These are phyloP conservation scores for Alternaria atra DNA, from an alignment of 2,329 filamentous ascomycete species.

Conservation along the genomic window DNA sequence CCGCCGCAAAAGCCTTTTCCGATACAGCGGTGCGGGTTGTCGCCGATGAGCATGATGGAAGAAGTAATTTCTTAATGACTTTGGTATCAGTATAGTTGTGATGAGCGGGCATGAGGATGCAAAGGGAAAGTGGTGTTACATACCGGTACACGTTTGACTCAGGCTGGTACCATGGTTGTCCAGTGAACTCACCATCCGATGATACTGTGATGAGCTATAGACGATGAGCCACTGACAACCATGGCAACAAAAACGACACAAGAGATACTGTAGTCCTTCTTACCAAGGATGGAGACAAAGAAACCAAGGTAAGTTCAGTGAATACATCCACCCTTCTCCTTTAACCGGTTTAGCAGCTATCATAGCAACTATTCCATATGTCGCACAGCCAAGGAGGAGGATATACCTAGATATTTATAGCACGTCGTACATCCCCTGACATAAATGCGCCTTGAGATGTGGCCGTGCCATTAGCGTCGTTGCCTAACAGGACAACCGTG, in stretches of 20 bases:
- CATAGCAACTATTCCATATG: neutral
- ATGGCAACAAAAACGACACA: neutral
- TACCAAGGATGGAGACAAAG: too few relatives aligned
- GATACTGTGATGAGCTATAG: too few relatives aligned
- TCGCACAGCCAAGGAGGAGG: neutral
- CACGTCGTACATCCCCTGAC: neutral
- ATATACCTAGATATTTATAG: neutral
- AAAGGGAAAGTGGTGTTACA: too few relatives aligned
- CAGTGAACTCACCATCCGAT: neutral
- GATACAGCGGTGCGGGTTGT: constrained; percentile 22
- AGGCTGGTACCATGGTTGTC: neutral
- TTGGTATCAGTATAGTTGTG: too few relatives aligned
- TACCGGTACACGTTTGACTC: neutral
- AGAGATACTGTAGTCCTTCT: neutral
- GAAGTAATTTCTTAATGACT: neutral
- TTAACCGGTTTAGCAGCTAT: too few relatives aligned
- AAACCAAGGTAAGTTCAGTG: too few relatives aligned
- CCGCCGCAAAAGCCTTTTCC: constrained; percentile 30
- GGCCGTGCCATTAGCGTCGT: neutral
- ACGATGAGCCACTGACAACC: neutral
- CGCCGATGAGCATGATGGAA: neutral
- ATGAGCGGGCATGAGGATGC: too few relatives aligned
- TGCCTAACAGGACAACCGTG: neutral
- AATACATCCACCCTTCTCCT: too few relatives aligned
- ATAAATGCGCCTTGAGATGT: neutral